Conservation (phyloP, 2,329 filamentous ascomycete species). For the Sporothrix euskadiensis region DNA sequence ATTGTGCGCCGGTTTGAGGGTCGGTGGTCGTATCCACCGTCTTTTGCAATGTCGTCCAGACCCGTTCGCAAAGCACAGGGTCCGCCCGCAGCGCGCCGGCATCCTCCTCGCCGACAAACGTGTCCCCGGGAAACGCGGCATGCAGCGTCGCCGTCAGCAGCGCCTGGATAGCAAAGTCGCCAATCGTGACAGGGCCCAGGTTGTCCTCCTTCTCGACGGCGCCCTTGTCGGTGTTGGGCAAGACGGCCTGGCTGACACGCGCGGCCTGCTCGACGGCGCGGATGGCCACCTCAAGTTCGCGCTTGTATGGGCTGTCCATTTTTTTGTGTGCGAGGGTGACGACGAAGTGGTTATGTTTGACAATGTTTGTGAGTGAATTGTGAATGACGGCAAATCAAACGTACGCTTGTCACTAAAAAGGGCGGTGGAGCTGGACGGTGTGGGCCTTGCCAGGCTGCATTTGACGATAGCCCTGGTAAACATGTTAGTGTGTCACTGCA, state of each 20-base stretch:
- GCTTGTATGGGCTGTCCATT: constrained; percentile 42
- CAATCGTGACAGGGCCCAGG: constrained; percentile 58
- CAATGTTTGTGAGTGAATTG: not conserved
- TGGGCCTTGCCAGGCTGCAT: not conserved
- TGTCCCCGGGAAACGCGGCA: constrained; percentile 52
- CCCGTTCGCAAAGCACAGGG: constrained; percentile 46
- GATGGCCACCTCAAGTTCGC: constrained; percentile 48
- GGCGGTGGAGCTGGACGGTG: constrained; percentile 18
- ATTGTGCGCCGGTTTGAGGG: not conserved
- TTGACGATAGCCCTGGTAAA: not conserved
- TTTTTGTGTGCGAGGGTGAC: not conserved
- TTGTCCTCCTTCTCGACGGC: constrained; percentile 54
- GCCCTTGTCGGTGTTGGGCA: constrained; percentile 51
- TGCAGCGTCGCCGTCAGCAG: constrained; percentile 54
- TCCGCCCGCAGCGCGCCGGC: constrained; percentile 50
- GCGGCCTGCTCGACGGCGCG: constrained; percentile 49
- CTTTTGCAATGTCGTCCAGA: constrained; percentile 49
- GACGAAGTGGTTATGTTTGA: not conserved
- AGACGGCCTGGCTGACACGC: constrained; percentile 51
- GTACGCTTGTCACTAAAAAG: constrained; percentile 40
- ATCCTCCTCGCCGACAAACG: constrained; percentile 58
- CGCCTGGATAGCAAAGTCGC: constrained; percentile 61
- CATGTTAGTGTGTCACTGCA: not conserved
- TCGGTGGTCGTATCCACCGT: constrained; percentile 36
- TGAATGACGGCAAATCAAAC: not conserved